These are phyloP conservation scores for Fomitopsis schrenkii DNA, from an alignment of 1,284 basidiomycete genomes.

Conservation along the genomic window DNA sequence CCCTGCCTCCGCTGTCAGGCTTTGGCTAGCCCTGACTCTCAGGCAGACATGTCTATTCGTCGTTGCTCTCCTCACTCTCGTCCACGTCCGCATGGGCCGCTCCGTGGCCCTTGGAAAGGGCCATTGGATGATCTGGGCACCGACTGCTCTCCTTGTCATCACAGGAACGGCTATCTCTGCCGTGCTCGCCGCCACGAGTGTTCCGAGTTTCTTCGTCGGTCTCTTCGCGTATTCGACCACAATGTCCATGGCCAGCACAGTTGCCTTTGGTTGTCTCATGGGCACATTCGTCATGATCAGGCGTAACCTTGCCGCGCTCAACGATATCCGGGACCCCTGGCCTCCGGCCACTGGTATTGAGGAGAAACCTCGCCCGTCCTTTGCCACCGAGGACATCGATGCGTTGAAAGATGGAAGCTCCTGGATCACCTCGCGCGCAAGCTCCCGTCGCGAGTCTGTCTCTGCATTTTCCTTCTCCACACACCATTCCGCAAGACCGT, in stretches of 20 bases:
- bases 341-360: constrained; percentile 46
- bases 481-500: constrained; percentile 31
- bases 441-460: constrained; percentile 50
- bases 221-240: constrained; percentile 52
- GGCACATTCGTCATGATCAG: constrained; percentile 58
- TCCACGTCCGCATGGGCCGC: constrained; percentile 65
- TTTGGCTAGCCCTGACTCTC: constrained; percentile 61
- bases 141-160: constrained; percentile 46
- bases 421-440: constrained; percentile 67
- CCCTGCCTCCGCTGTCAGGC: constrained; percentile 46
- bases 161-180: constrained; percentile 57
- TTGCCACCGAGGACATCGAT: constrained; percentile 65
- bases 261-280: constrained; percentile 51
- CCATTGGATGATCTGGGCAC: constrained; percentile 70
- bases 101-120: constrained; percentile 59
- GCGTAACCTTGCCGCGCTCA: constrained; percentile 51
- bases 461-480: constrained; percentile 72
- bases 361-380: constrained; percentile 53
- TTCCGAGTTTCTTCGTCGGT: constrained; percentile 56
- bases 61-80: constrained; percentile 53
- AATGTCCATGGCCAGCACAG: constrained; percentile 46
- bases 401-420: constrained; percentile 66
- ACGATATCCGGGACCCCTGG: constrained; percentile 51
- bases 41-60: constrained; percentile 63
- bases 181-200: constrained; percentile 49